Percentiles rank a stretch among this genome's conserved stretches.
phyloP scores from a whole-genome alignment of 75 land plant species.

The Pseudotsuga menziesii region DNA sequence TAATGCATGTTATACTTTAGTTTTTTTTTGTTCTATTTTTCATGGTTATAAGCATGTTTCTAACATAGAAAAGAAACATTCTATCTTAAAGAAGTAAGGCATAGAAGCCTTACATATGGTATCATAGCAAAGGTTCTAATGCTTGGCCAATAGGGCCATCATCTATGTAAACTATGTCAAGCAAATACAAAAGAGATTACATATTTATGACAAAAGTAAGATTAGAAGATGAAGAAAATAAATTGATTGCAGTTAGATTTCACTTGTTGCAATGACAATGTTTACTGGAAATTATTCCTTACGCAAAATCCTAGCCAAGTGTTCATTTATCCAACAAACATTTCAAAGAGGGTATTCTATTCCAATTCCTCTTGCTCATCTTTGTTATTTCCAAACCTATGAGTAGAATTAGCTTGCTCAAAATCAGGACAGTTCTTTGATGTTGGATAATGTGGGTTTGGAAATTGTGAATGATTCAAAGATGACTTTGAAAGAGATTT shows the following conservation, averaged over 20 bases:
- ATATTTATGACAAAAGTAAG: too few relatives aligned
- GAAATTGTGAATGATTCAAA: constrained; percentile 26
- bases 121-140: too few relatives aligned
- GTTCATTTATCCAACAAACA: neutral
- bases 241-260: neutral
- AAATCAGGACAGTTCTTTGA: constrained; percentile 10
- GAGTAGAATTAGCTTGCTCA: neutral
- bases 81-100: too few relatives aligned
- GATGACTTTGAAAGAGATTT: constrained; percentile 3
- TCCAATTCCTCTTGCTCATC: neutral
- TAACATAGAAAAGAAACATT: too few relatives aligned
- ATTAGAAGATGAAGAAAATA: too few relatives aligned
- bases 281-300: neutral
- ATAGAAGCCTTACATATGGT: too few relatives aligned
- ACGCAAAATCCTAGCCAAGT: neutral
- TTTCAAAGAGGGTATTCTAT: neutral
- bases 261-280: constrained; percentile 1
- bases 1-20: too few relatives aligned
- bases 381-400: neutral
- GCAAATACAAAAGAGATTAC: too few relatives aligned
- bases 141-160: too few relatives aligned
- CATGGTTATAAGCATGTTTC: too few relatives aligned
- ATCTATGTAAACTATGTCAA: too few relatives aligned
- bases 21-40: too few relatives aligned
- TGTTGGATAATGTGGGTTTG: constrained; percentile 9